Evolutionary conservation across 2,329 filamentous ascomycete genomes (phyloP), one percentile per base, ranked within the genome.

Genomic region (Fusarium keratoplasticum): DNA sequence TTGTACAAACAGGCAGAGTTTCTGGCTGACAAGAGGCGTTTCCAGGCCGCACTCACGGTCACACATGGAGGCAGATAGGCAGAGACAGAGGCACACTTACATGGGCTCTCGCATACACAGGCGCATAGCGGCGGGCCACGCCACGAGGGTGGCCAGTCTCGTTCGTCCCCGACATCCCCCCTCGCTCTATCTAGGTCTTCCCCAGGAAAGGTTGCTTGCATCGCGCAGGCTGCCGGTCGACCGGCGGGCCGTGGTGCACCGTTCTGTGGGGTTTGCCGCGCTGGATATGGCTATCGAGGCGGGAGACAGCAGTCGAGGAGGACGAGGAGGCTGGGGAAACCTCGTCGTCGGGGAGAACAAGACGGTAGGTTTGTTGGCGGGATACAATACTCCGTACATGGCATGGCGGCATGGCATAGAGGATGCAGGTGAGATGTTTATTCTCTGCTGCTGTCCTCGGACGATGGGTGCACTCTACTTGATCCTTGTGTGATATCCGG

Each of bases 181-280:
- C 20, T 31, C 31, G 25, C 47, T 55, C n/a, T 52, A 35, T 38
- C 47, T 58, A 33, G 22, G 27, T 14, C 31, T 31, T 59, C 42
- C 35, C 55, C 64, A 64, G 60, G 42, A 66, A 50, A 64, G 55
- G 38, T 58, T 62, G 33, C 61, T 44, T 61, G 58, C 55, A 65
- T 64, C 35, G 50, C 54, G 61, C 54, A 67, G 40, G 50, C n/a
- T 66, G 58, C 64, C 44, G 60, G 50, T 67, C 38, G 66, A 73
- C 65, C 44, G 47, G 64, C 61, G 61, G 58, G 60, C 54, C 57
- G 60, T 60, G 44, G 35, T 75, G 27, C 27, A 31, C 47, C 27
- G 18, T 60, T 60, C 47, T 61, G 61, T 58, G 58, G 61, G 50
- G 74, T 65, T 67, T 71, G 50, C 47, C 58, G 40, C 31, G 31